Evolutionary conservation across 1,284 basidiomycete genomes (phyloP), one percentile per base, ranked within the genome.

Genomic region (Neonothopanus nambi): DNA sequence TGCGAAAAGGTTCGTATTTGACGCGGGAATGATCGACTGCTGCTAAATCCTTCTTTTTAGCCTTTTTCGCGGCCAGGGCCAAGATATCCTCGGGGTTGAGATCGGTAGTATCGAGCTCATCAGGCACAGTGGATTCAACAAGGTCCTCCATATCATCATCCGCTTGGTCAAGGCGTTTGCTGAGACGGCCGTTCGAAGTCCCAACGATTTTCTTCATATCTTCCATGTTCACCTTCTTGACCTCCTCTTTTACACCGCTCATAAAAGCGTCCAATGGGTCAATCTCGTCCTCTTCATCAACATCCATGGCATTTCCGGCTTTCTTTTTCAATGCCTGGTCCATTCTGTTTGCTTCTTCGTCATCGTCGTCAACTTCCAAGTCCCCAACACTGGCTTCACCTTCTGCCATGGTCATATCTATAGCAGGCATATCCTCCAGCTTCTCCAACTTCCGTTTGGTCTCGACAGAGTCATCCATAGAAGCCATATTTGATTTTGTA

Each of bases 201-300:
- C 71, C 78, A 47, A 78, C 78, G 63, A 91, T 78, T 70, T 87
- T 89, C 70, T 89, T 80, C 64, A 89, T 76, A 63, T 96, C 94
- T 65, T 91, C 88, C 60, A 89, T 75, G 64, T 97, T 90, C 51
- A 98, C 93, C 66, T 94, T 93, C 67, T 85, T 89, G 21, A 97
- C 95, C 65, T 95, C 87, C 61, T 84, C 82, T 64, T 89, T 92
- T 44, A 97, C 91, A 48, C 77, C 80, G 56, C 78, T 89, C 95
- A 98, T 98, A 75, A 91, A 98, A 5, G 94, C 95, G 64, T 98
- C 96, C 45, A 98, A 75, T 24, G 93, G 93, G 66, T 96, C 94
- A 2, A 87, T 61, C n/a, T 92, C 91, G 23, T 96, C 91, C 5
- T 95, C 91, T 30, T 89, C 87, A 6, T 91, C 91, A 35, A 89